phyloP scores from a whole-genome alignment of 2,329 filamentous ascomycete genomes.

The Exophiala viscosa region DNA sequence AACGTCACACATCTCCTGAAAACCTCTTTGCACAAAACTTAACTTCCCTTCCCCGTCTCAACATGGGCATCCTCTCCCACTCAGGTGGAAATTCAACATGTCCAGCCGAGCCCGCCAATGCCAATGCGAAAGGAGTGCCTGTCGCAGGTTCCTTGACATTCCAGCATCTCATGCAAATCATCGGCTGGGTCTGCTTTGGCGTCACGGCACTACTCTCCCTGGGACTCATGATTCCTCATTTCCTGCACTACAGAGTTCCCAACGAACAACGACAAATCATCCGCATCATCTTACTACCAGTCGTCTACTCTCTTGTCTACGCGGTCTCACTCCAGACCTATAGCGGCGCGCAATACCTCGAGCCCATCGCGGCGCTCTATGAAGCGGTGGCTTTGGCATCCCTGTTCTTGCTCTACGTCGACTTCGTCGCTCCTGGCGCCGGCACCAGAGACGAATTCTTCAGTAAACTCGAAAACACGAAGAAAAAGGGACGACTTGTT shows the following conservation, averaged over 20 bases:
- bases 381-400: conserved; percentile 16
- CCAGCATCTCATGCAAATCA: conserved; percentile 13
- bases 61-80: background rate
- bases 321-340: conserved; percentile 16
- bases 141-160: conserved; percentile 16
- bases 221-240: conserved; percentile 12
- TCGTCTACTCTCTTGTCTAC: conserved; percentile 13
- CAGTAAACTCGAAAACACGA: conserved; percentile 6
- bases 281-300: conserved; percentile 15
- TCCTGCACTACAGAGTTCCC: conserved; percentile 14
- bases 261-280: conserved; percentile 23
- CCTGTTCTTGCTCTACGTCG: conserved; percentile 20
- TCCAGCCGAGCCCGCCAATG: conserved; percentile 1
- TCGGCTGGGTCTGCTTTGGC: conserved; percentile 9
- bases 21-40: too few species aligned
- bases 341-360: conserved; percentile 10
- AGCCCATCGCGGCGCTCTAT: conserved; percentile 16
- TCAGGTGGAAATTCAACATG: background rate
- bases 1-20: too few species aligned
- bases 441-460: conserved; percentile 14
- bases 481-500: conserved; percentile 2
- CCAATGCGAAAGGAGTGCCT: background rate
- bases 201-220: conserved; percentile 12
- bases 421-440: conserved; percentile 16
- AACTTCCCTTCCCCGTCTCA: too few species aligned